Evolutionary conservation across 129 eudicot species (phyloP).

Genomic region (Gnaphalium uliginosum): DNA sequence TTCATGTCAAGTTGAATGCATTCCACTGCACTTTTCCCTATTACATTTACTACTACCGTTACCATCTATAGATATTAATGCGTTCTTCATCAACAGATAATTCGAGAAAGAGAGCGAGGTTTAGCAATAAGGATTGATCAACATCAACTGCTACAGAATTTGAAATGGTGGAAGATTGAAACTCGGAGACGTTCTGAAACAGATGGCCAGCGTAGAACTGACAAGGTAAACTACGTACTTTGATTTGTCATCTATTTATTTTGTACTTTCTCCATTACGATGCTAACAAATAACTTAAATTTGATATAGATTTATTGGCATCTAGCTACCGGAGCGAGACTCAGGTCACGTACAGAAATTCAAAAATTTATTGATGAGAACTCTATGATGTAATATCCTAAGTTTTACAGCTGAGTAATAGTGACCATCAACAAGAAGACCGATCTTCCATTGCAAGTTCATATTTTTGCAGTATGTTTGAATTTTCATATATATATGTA

Average conservation of each 20-base stretch:
- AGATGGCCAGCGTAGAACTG: not conserved
- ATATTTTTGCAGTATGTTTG: too few species aligned
- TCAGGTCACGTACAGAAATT: conserved; percentile 9
- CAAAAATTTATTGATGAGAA: not conserved
- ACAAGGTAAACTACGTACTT: conserved; percentile 19
- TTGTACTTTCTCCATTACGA: not conserved
- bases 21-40: too few species aligned
- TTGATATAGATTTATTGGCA: conserved; percentile 14
- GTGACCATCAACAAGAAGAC: too few species aligned
- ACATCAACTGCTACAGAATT: not conserved
- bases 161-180: conserved; percentile 22
- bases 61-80: not conserved
- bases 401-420: too few species aligned
- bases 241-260: not conserved
- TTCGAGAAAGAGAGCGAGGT: not conserved
- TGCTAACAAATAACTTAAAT: not conserved
- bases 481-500: too few species aligned
- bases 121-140: not conserved
- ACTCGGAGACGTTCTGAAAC: not conserved
- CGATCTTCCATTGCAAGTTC: too few species aligned
- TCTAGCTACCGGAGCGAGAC: not conserved
- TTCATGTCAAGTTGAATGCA: too few species aligned
- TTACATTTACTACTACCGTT: not conserved
- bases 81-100: conserved; percentile 6
- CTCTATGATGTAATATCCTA: too few species aligned